These are phyloP conservation scores for Quercus tomentella DNA, from an alignment of 331 rosid species.

Conservation along the genomic window DNA sequence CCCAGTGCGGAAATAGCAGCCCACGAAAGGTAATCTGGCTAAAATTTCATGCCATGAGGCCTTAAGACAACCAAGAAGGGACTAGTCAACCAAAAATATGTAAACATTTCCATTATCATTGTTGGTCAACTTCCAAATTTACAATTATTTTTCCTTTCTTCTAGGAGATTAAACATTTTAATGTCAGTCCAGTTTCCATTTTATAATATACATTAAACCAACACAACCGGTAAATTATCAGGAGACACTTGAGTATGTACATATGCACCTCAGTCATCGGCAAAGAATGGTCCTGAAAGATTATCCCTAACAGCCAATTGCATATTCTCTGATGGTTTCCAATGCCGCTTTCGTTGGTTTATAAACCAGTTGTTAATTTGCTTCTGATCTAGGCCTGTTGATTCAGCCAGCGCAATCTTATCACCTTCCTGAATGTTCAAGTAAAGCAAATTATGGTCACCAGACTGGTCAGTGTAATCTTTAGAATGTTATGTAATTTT, in stretches of 20 bases:
- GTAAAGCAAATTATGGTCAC: not conserved
- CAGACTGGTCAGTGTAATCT: not conserved
- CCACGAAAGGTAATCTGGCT: too few species aligned
- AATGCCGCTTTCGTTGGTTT: conserved; percentile 91
- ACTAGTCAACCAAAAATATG: not conserved
- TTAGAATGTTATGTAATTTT: too few species aligned
- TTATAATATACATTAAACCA: conserved; percentile 17
- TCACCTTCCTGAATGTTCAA: conserved; percentile 62
- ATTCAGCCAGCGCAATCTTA: conserved; percentile 69
- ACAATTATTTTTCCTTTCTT: conserved; percentile 9
- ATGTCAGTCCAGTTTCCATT: conserved; percentile 22
- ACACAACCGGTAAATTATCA: not conserved
- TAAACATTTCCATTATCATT: conserved; percentile 27
- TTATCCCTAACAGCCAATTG: conserved; percentile 65
- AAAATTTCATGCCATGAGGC: not conserved
- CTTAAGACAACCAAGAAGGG: not conserved
- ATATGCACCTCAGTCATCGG: conserved; percentile 48
- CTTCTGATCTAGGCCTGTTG: conserved; percentile 87
- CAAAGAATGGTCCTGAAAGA: conserved; percentile 39
- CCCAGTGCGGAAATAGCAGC: too few species aligned
- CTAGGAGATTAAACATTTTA: not conserved
- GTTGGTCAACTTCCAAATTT: conserved; percentile 18
- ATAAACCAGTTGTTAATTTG: conserved; percentile 98
- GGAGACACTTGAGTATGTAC: conserved; percentile 11
- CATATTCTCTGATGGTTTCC: conserved; percentile 91